These are phyloP conservation scores for Cenchrus americanus DNA, from an alignment of 176 grass and related monocot genomes.

Conservation along the genomic window DNA sequence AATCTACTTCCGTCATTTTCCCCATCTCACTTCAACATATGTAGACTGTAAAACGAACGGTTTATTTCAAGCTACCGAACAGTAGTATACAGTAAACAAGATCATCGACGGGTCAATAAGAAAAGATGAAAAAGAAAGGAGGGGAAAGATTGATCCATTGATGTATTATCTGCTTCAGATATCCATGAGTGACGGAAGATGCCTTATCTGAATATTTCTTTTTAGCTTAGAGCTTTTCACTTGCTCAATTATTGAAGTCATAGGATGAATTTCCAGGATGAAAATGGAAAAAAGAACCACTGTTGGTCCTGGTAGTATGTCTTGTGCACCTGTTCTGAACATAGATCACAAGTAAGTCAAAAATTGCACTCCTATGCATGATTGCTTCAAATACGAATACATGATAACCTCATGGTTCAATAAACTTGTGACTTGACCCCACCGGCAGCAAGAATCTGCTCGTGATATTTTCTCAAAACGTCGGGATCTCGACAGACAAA, in stretches of 20 bases:
- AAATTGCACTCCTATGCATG: neutral
- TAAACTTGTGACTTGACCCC: neutral
- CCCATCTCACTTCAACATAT: neutral
- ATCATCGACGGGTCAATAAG: too few relatives aligned
- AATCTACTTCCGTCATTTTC: too few relatives aligned
- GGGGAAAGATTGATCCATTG: slow-evolving; percentile 4
- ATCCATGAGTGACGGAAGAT: neutral
- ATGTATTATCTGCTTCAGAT: slow-evolving; percentile 36
- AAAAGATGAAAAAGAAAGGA: neutral
- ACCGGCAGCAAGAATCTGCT: neutral
- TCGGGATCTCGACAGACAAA: slow-evolving; percentile 7
- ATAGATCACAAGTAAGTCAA: neutral
- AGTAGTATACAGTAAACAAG: neutral
- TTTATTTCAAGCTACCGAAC: neutral
- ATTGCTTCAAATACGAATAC: neutral
- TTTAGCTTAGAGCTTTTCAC: too few relatives aligned
- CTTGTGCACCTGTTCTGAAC: neutral
- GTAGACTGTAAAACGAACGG: neutral
- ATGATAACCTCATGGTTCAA: neutral
- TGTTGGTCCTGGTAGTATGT: too few relatives aligned
- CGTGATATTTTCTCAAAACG: slow-evolving; percentile 37
- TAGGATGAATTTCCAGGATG: neutral
- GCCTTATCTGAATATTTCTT: neutral
- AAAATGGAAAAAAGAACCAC: neutral
- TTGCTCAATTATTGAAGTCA: neutral